Conservation (phyloP, 495 filamentous ascomycete species). For the Tricharina praecox region DNA sequence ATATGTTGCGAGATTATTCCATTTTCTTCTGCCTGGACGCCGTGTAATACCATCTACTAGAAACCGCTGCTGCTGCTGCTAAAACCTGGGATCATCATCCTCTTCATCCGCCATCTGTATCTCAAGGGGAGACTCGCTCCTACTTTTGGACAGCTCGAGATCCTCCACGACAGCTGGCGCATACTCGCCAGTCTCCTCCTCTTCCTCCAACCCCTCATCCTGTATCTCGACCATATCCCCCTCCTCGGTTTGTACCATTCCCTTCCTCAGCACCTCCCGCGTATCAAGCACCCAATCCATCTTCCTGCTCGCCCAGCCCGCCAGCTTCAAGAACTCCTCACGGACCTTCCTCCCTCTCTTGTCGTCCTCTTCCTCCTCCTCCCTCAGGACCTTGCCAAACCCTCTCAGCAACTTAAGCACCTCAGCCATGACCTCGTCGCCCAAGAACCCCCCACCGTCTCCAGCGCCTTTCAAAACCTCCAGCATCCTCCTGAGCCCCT, state of each 20-base stretch:
- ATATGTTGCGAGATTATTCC: background rate
- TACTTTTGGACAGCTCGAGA: background rate
- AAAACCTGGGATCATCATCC: slow-evolving; percentile 6
- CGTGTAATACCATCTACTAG: slow-evolving; percentile 9
- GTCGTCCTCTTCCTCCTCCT: slow-evolving; percentile 27
- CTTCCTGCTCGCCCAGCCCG: slow-evolving; percentile 37
- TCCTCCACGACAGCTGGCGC: slow-evolving; percentile 62
- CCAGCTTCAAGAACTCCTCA: slow-evolving; percentile 37
- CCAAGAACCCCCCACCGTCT: slow-evolving; percentile 34
- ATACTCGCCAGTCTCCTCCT: slow-evolving; percentile 76
- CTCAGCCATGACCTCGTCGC: slow-evolving; percentile 37
- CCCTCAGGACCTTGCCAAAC: slow-evolving; percentile 34
- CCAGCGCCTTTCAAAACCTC: slow-evolving; percentile 49
- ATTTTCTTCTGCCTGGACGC: background rate
- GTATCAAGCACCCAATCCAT: slow-evolving; percentile 49
- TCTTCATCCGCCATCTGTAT: slow-evolving; percentile 1
- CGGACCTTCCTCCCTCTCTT: slow-evolving; percentile 9
- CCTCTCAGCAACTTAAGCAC: slow-evolving; percentile 38
- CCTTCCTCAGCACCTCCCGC: slow-evolving; percentile 40
- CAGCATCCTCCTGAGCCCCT: slow-evolving; percentile 52
- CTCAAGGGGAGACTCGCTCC: background rate
- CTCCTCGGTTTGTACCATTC: slow-evolving; percentile 56
- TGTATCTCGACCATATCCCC: slow-evolving; percentile 68
- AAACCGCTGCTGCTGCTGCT: background rate
- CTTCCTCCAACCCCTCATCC: slow-evolving; percentile 52